A percentile compares a stretch with the other conserved stretches of the same genome.
phyloP scores from a whole-genome alignment of 2,329 filamentous ascomycete genomes.

The Lithohypha guttulata region DNA sequence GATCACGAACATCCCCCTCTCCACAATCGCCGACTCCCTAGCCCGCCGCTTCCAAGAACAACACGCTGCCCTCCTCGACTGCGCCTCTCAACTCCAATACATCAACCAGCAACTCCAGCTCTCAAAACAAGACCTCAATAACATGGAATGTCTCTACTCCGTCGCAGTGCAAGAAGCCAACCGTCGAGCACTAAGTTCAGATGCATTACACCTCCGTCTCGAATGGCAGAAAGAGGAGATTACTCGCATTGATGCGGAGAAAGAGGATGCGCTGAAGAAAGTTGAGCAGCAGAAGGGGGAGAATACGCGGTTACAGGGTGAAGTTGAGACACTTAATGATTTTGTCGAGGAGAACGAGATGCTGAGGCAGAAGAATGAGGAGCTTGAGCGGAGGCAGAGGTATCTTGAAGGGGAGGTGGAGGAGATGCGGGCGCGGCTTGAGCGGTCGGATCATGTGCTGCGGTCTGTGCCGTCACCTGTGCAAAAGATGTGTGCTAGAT shows the following conservation, averaged over 20 bases:
- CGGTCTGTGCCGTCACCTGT: too few relatives aligned
- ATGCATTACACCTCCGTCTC: neutral
- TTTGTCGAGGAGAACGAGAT: neutral
- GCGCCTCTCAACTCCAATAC: neutral
- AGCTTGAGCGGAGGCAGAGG: neutral
- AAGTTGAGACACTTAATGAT: neutral
- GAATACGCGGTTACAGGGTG: neutral
- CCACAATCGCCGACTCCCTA: constrained; percentile 1
- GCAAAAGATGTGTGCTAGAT: too few relatives aligned
- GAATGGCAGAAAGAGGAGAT: constrained; percentile 3
- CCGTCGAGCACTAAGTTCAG: neutral
- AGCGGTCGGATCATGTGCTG: too few relatives aligned
- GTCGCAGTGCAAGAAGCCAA: constrained; percentile 5
- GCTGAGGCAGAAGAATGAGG: neutral
- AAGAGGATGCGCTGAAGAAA: neutral
- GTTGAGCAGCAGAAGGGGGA: neutral
- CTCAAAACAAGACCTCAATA: neutral
- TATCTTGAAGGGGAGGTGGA: too few relatives aligned
- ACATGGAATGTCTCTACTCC: constrained; percentile 3
- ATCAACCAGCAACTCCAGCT: neutral
- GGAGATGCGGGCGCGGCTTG: too few relatives aligned
- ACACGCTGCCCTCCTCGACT: neutral
- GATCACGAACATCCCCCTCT: constrained; percentile 6
- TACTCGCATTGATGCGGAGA: neutral
- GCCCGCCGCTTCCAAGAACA: constrained; percentile 3